Percentiles rank a stretch among this genome's conserved stretches.
Evolutionary conservation across 371 early-diverging fungal genomes (phyloP).

Genomic region (Lichtheimia ornata): DNA sequence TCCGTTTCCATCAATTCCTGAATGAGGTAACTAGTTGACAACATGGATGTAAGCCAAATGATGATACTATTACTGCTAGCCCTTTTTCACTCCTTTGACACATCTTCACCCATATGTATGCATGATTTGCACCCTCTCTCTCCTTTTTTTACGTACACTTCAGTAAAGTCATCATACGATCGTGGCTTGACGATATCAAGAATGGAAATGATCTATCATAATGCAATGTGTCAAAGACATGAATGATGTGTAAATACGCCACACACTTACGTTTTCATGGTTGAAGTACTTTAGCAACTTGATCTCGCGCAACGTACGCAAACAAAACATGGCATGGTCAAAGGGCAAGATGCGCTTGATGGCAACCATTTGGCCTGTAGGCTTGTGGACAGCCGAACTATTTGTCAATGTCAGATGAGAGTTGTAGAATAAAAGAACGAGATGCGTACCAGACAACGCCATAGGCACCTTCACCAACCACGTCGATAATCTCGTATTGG

Average conservation of each 20-base stretch:
- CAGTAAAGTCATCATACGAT: slow-evolving; percentile 76
- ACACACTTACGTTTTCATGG: slow-evolving; percentile 73
- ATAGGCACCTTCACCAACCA: slow-evolving; percentile 68
- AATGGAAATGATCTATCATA: slow-evolving; percentile 82
- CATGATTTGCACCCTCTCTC: no score
- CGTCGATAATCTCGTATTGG: slow-evolving; percentile 31
- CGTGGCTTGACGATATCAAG: slow-evolving; percentile 87
- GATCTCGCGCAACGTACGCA: slow-evolving; percentile 86
- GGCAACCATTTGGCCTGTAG: slow-evolving; percentile 89
- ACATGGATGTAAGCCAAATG: background rate
- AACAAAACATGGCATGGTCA: slow-evolving; percentile 87
- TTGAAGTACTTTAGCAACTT: slow-evolving; percentile 88
- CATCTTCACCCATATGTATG: no score
- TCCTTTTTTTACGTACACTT: slow-evolving; percentile 63
- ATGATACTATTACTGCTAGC: no score
- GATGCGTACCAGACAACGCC: slow-evolving; percentile 62
- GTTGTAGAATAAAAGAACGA: no score
- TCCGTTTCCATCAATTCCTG: slow-evolving; percentile 97
- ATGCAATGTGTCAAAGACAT: background rate
- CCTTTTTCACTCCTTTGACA: no score
- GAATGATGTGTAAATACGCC: background rate
- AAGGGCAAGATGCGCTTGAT: slow-evolving; percentile 92
- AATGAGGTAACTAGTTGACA: slow-evolving; percentile 51
- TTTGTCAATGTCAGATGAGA: background rate
- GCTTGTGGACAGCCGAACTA: slow-evolving; percentile 82